Evolutionary conservation across 306 rosid species (phyloP).

Genomic region (Vachellia collinsii): DNA sequence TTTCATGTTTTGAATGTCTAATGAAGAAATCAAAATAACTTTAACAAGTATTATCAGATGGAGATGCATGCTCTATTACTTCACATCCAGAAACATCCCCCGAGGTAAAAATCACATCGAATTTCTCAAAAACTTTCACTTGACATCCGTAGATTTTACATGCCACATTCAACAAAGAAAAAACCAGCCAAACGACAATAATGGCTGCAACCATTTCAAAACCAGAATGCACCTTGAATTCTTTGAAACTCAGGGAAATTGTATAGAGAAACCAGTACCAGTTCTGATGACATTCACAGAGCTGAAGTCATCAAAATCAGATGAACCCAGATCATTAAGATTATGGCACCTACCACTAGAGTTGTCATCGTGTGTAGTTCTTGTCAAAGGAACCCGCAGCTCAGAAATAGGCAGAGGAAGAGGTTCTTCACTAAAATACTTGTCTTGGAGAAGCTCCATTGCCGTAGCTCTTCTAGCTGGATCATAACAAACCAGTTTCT

Average conservation of each 20-base stretch:
- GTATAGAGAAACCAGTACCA: slow-evolving; percentile 68
- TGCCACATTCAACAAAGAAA: slow-evolving; percentile 21
- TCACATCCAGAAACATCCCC: neutral
- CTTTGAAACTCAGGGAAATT: slow-evolving; percentile 57
- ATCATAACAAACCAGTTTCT: slow-evolving; percentile 68
- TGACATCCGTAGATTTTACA: slow-evolving; percentile 2
- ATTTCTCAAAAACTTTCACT: neutral
- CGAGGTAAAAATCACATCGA: neutral
- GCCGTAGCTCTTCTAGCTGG: slow-evolving; percentile 77
- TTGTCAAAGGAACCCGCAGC: slow-evolving; percentile 58
- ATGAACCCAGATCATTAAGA: slow-evolving; percentile 53
- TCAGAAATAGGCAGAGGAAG: slow-evolving; percentile 66
- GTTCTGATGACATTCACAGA: slow-evolving; percentile 53
- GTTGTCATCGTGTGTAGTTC: slow-evolving; percentile 47
- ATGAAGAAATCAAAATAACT: no score
- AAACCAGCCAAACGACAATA: slow-evolving; percentile 17
- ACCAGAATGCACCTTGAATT: slow-evolving; percentile 39
- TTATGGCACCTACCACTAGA: slow-evolving; percentile 47
- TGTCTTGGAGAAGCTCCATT: slow-evolving; percentile 69
- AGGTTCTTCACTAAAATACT: slow-evolving; percentile 72
- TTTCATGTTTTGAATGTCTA: neutral
- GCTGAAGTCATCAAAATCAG: slow-evolving; percentile 79
- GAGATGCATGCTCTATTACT: no score
- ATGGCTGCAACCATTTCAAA: slow-evolving; percentile 20
- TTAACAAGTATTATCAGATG: neutral